Conservation (phyloP, 805 yeast species). For the Saturnispora sanitii region DNA sequence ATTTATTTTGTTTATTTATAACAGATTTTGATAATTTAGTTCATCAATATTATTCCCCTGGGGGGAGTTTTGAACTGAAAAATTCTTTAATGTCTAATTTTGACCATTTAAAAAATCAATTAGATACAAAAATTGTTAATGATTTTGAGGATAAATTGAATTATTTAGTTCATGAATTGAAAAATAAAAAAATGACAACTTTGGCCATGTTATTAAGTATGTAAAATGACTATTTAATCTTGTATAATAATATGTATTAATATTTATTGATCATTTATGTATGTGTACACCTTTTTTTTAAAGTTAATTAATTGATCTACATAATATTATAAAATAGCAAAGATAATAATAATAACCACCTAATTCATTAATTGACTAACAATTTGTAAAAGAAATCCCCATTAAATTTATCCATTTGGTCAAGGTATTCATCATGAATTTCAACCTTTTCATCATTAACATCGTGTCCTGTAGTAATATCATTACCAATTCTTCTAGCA, state of each 20-base stretch:
- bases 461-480: constrained; percentile 35
- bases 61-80: constrained; percentile 19
- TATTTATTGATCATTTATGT: too few species aligned
- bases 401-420: constrained; percentile 13
- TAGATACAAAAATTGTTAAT: constrained; percentile 31
- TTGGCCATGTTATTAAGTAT: constrained; percentile 29
- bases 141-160: constrained; percentile 34
- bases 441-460: constrained; percentile 38
- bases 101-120: constrained; percentile 30
- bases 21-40: constrained; percentile 1
- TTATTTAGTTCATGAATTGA: constrained; percentile 5
- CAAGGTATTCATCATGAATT: constrained; percentile 13
- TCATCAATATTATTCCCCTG: not conserved
- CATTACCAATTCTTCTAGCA: constrained; percentile 43
- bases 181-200: constrained; percentile 26
- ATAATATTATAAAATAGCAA: too few species aligned
- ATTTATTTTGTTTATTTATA: constrained; percentile 3
- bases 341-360: too few species aligned
- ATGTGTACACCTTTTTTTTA: too few species aligned
- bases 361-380: too few species aligned
- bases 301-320: too few species aligned
- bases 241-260: too few species aligned
- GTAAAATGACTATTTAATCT: constrained; percentile 2
- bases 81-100: constrained; percentile 21
- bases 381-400: constrained; percentile 32